Percentiles rank a stretch among this genome's conserved stretches.
Evolutionary conservation across 1,284 basidiomycete species (phyloP).

Genomic region (Marasmius fiardii): DNA sequence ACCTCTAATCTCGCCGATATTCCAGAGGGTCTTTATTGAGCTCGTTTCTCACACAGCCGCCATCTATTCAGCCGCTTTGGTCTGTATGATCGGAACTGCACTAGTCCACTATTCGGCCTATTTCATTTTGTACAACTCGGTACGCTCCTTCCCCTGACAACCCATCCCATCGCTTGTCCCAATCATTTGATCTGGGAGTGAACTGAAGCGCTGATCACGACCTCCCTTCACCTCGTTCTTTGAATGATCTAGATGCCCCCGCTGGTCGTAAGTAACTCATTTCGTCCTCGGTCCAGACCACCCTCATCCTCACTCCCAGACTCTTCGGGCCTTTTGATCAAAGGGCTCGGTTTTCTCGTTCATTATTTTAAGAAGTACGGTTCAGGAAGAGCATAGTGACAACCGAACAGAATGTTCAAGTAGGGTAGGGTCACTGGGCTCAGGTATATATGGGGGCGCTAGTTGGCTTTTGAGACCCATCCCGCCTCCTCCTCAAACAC

Average conservation of each 20-base stretch:
- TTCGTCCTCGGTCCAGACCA: background rate
- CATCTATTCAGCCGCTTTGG: slow-evolving; percentile 15
- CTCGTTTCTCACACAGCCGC: slow-evolving; percentile 7
- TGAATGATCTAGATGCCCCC: slow-evolving; percentile 6
- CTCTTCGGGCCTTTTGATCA: background rate
- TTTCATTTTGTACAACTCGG: slow-evolving; percentile 16
- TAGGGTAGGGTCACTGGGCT: too few relatives aligned
- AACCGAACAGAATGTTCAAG: too few relatives aligned
- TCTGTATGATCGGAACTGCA: slow-evolving; percentile 14
- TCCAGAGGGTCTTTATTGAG: background rate
- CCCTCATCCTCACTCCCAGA: background rate
- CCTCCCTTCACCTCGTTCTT: background rate
- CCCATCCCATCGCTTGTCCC: too few relatives aligned
- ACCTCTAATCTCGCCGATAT: background rate
- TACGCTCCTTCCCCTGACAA: slow-evolving; percentile 1
- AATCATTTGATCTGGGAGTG: too few relatives aligned
- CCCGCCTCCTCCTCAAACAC: too few relatives aligned
- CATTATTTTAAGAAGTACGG: slow-evolving; percentile 14
- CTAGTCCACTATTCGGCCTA: slow-evolving; percentile 7
- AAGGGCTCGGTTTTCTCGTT: slow-evolving; percentile 18
- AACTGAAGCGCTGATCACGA: background rate
- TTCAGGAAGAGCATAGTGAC: too few relatives aligned
- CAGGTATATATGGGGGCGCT: too few relatives aligned
- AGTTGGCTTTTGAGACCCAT: too few relatives aligned
- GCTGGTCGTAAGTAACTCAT: slow-evolving; percentile 4